Conservation (phyloP, 2,329 filamentous ascomycete species). For the Fusarium protoensiforme region DNA sequence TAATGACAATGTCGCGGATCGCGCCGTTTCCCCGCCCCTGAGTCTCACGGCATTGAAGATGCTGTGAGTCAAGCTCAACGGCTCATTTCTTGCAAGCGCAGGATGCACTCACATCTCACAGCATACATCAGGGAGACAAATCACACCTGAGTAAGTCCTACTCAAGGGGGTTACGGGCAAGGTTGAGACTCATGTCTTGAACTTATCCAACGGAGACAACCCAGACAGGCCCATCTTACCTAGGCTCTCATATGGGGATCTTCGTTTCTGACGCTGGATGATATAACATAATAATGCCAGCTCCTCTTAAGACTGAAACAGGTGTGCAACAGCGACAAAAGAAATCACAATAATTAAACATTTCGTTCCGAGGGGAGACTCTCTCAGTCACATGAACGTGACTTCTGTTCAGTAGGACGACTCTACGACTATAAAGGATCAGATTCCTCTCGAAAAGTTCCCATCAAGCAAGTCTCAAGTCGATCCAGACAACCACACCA, state of each 20-base stretch:
- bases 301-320: not conserved
- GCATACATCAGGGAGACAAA: not conserved
- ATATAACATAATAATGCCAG: not conserved
- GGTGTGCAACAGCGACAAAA: not conserved
- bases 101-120: not conserved
- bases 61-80: not conserved
- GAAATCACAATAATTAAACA: not conserved
- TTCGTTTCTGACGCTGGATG: not conserved
- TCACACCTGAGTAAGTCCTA: not conserved
- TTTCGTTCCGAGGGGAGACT: not conserved
- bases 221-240: too few species aligned
- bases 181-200: not conserved
- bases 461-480: not conserved
- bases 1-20: not conserved
- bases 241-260: not conserved
- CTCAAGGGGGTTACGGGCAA: not conserved
- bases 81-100: not conserved
- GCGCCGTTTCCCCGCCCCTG: not conserved
- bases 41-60: not conserved
- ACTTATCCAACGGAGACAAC: not conserved
- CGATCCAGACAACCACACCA: not conserved
- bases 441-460: not conserved
- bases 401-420: not conserved
- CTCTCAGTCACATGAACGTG: not conserved
- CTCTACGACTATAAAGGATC: not conserved